These are phyloP conservation scores for Megacollybia platyphylla DNA, from an alignment of 1,284 basidiomycete species.

Conservation along the genomic window DNA sequence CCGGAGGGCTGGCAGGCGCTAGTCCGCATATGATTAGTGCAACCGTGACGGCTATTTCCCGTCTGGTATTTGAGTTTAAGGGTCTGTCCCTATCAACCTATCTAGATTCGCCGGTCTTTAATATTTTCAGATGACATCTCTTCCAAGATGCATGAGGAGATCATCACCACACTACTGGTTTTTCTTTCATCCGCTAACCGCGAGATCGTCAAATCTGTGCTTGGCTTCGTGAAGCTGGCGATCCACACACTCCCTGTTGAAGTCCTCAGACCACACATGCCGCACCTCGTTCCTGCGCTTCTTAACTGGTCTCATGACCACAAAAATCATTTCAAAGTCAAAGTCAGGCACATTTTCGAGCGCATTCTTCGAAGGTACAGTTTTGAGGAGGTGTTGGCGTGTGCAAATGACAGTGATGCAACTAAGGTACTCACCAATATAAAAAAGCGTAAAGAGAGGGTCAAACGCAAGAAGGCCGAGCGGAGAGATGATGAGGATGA, in stretches of 20 bases:
- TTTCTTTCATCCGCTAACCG: constrained; percentile 91
- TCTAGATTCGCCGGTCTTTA: not conserved
- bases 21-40: constrained; percentile 99
- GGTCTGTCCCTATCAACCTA: constrained; percentile 28
- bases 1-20: constrained; percentile 86
- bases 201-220: constrained; percentile 93
- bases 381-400: constrained; percentile 72
- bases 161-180: constrained; percentile 79
- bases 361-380: constrained; percentile 88
- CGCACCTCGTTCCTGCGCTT: constrained; percentile 73
- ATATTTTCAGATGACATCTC: constrained; percentile 52
- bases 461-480: constrained; percentile 62
- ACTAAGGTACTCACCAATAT: constrained; percentile 81
- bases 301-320: constrained; percentile 93
- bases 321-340: constrained; percentile 97
- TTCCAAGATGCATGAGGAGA: constrained; percentile 70
- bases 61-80: constrained; percentile 95
- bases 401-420: constrained; percentile 65
- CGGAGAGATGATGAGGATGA: constrained; percentile 43
- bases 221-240: constrained; percentile 92
- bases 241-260: constrained; percentile 74
- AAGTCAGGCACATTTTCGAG: constrained; percentile 95
- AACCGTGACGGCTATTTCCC: constrained; percentile 86
- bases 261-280: constrained; percentile 66
- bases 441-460: constrained; percentile 85